phyloP scores from a whole-genome alignment of 2,329 filamentous ascomycete genomes.

The Trichophyton mentagrophytes region DNA sequence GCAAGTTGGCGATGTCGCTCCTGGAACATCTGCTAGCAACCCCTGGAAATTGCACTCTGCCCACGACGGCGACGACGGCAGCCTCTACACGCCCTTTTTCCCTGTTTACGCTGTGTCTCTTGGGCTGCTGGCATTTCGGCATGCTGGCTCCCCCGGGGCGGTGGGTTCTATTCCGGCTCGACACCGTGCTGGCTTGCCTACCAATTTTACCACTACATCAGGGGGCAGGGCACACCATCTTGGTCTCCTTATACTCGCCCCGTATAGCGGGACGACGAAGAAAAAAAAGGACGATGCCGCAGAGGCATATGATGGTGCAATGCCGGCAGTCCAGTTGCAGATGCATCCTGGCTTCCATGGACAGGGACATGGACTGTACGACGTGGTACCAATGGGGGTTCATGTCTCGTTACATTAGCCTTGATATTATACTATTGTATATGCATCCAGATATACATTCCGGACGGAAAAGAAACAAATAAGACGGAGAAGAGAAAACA shows the following conservation, averaged over 20 bases:
- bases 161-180: not conserved
- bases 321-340: not conserved
- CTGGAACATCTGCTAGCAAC: not conserved
- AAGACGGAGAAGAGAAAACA: not conserved
- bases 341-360: not conserved
- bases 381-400: not conserved
- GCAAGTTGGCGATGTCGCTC: not conserved
- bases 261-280: too few relatives aligned
- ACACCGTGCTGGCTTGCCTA: not conserved
- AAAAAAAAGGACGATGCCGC: too few relatives aligned
- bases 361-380: not conserved
- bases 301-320: not conserved
- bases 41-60: conserved; percentile 4
- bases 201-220: not conserved
- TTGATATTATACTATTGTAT: not conserved
- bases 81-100: not conserved
- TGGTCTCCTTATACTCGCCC: too few relatives aligned
- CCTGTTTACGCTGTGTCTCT: not conserved
- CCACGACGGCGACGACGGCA: not conserved
- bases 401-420: not conserved
- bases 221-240: too few relatives aligned
- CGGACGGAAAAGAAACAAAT: not conserved
- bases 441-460: not conserved
- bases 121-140: not conserved
- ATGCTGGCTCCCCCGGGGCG: not conserved